phyloP scores from a whole-genome alignment of 495 filamentous ascomycete species.

The Trichodelitschia bisporula region DNA sequence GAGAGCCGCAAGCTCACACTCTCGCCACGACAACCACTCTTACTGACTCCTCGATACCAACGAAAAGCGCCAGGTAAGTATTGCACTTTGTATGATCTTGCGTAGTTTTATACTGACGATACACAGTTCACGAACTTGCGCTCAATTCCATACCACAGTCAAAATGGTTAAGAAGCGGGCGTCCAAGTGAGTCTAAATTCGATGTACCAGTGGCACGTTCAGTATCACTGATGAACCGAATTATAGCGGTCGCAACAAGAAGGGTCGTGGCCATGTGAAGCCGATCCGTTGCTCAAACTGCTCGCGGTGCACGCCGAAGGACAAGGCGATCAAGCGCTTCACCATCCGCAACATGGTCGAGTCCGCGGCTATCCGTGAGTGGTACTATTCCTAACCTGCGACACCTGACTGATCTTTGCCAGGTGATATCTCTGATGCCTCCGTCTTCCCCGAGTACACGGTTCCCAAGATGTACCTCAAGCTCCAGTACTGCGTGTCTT shows the following conservation, averaged over 20 bases:
- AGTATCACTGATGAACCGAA: constrained; percentile 7
- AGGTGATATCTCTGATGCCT: constrained; percentile 99
- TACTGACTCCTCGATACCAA: no score
- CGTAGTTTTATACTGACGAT: no score
- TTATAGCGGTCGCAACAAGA: constrained; percentile 92
- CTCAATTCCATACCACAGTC: no score
- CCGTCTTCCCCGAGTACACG: constrained; percentile 95
- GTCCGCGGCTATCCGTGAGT: constrained; percentile 97
- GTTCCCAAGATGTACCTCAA: constrained; percentile 99
- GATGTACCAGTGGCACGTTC: no score
- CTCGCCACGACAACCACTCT: no score
- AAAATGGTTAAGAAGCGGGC: constrained; percentile 99
- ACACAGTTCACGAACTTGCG: no score
- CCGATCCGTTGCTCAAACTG: constrained; percentile 99
- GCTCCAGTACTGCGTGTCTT: constrained; percentile 99
- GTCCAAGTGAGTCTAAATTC: constrained; percentile 46
- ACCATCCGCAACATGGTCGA: constrained; percentile 99
- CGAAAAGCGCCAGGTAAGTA: no score
- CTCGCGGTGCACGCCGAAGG: constrained; percentile 98
- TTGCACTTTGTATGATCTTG: no score
- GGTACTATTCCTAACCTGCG: no score
- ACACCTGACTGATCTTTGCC: no score
- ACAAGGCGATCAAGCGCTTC: constrained; percentile 99
- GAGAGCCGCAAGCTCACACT: no score
- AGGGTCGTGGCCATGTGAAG: constrained; percentile 97